Conservation (phyloP, 768 basidiomycete genomes). For the Tremella fuciformis region DNA sequence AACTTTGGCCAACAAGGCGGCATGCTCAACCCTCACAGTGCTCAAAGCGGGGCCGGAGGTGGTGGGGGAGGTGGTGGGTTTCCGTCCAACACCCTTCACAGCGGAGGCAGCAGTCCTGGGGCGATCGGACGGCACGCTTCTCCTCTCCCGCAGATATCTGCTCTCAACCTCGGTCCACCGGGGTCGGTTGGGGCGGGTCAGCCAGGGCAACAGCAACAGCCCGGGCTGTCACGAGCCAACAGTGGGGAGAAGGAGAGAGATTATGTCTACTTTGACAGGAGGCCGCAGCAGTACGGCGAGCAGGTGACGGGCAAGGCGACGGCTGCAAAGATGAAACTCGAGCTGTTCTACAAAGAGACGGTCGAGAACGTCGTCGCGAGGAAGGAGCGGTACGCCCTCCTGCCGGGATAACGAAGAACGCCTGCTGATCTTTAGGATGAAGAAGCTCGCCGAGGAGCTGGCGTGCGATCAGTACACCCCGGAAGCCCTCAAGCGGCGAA, state of each 20-base stretch:
- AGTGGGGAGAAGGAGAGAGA: constrained; percentile 55
- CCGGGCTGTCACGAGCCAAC: neutral
- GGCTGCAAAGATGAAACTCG: constrained; percentile 88
- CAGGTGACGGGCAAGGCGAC: constrained; percentile 79
- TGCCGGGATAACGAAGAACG: too few species aligned
- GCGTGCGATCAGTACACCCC: constrained; percentile 43
- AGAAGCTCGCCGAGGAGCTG: constrained; percentile 45
- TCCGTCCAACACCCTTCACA: too few species aligned
- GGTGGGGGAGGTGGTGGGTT: too few species aligned
- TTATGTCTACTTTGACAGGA: constrained; percentile 93
- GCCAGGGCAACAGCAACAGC: neutral
- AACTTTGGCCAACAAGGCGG: too few species aligned
- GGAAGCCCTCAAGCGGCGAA: constrained; percentile 44
- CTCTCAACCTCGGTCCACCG: constrained; percentile 30
- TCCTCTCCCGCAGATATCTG: constrained; percentile 23
- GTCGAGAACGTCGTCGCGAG: constrained; percentile 93
- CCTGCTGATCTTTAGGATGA: constrained; percentile 35
- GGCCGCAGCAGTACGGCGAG: constrained; percentile 70
- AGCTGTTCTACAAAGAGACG: constrained; percentile 94
- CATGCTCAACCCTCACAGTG: too few species aligned
- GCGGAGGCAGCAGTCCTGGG: too few species aligned
- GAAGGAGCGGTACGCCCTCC: constrained; percentile 69
- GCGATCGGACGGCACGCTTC: constrained; percentile 5
- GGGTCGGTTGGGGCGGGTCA: constrained; percentile 15
- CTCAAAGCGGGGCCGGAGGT: too few species aligned